A percentile compares a stretch with the other conserved stretches of the same genome.
These are phyloP conservation scores for Lolium perenne DNA, from an alignment of 176 grass and related monocot genomes.

Conservation along the genomic window DNA sequence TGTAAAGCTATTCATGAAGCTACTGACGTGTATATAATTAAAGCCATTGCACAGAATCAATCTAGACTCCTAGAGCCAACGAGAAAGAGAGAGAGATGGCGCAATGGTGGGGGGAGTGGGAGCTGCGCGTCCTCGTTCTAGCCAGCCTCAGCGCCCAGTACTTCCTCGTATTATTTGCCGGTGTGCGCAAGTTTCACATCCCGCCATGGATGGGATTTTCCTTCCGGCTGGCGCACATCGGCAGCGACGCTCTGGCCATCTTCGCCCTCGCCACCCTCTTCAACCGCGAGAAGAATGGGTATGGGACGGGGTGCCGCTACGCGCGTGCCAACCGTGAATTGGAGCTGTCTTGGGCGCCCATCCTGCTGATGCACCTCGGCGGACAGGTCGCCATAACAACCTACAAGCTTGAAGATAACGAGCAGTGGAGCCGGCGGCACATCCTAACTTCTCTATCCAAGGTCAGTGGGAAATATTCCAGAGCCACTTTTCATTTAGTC, in stretches of 20 bases:
- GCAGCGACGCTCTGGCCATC: neutral
- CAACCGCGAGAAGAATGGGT: neutral
- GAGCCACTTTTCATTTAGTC: neutral
- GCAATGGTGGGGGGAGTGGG: neutral
- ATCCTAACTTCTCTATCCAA: neutral
- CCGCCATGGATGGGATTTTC: neutral
- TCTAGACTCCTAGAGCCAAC: neutral
- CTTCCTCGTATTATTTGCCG: neutral
- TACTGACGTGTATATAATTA: neutral
- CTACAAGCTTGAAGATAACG: neutral
- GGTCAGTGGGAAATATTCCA: neutral
- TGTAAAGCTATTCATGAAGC: too few relatives aligned
- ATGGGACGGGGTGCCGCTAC: neutral
- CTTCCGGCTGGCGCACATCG: neutral
- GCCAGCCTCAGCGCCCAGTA: neutral
- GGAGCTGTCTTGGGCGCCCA: neutral
- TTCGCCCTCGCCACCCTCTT: neutral
- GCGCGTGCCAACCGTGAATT: neutral
- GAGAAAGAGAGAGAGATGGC: neutral
- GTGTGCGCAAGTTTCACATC: neutral
- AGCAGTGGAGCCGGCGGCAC: neutral
- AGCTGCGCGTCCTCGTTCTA: neutral
- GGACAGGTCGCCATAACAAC: neutral
- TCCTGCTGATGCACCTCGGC: neutral
- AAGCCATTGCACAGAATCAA: neutral